phyloP scores from a whole-genome alignment of 768 basidiomycete species.

The Boletus pseudopeckii region DNA sequence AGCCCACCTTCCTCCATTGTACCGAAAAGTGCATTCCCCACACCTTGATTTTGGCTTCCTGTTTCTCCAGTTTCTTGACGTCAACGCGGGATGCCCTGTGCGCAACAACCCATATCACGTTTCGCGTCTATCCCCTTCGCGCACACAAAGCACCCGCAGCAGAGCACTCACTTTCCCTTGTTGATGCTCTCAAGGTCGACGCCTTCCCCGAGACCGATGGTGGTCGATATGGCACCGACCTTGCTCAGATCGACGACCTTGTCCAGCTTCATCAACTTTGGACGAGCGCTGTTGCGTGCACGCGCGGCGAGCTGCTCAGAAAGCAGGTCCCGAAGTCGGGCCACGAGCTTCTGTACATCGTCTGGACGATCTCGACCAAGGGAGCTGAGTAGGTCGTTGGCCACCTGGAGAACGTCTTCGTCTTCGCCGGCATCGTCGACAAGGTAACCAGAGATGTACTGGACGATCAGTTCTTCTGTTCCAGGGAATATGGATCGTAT shows the following conservation, averaged over 20 bases:
- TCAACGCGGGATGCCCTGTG: conserved; percentile 85
- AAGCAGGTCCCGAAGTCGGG: conserved; percentile 56
- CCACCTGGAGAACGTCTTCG: conserved; percentile 78
- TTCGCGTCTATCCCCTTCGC: neutral
- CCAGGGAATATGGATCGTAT: conserved; percentile 68
- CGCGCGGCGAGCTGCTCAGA: conserved; percentile 61
- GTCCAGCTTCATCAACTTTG: conserved; percentile 73
- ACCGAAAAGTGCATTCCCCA: neutral
- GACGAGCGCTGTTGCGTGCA: conserved; percentile 55
- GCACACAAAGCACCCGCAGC: neutral
- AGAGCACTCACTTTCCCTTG: conserved; percentile 77
- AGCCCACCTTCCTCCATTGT: neutral
- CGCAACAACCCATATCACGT: conserved; percentile 7
- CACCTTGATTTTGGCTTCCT: conserved; percentile 93
- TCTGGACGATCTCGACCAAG: conserved; percentile 59
- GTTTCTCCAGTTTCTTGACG: conserved; percentile 93
- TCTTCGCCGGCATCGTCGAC: conserved; percentile 88
- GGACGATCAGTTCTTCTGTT: conserved; percentile 81
- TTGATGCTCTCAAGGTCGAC: conserved; percentile 90
- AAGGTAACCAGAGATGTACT: conserved; percentile 84
- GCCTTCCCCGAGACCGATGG: conserved; percentile 75
- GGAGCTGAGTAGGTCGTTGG: conserved; percentile 73
- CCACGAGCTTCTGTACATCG: conserved; percentile 65
- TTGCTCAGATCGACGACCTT: conserved; percentile 89
- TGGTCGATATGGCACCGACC: conserved; percentile 67